Evolutionary conservation across 1,284 basidiomycete species (phyloP).

Genomic region (Sanghuangporus weigelae): DNA sequence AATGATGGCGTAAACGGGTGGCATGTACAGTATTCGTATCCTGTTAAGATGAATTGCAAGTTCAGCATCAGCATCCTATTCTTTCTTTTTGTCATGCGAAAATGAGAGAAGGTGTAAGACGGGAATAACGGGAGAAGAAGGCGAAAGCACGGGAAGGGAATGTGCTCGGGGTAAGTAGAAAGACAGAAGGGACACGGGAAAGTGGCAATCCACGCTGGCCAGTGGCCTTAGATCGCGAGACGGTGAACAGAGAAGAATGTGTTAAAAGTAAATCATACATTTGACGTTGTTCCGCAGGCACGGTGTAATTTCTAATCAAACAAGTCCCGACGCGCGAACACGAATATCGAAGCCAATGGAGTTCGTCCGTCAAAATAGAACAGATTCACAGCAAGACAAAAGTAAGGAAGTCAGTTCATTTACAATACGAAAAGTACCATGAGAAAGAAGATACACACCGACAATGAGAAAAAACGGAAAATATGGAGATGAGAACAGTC

Average conservation of each 20-base stretch:
- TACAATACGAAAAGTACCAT: neutral
- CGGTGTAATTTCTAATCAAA: slow-evolving; percentile 54
- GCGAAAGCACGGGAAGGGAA: neutral
- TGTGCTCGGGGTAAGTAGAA: neutral
- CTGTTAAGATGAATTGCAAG: slow-evolving; percentile 30
- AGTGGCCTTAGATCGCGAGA: neutral
- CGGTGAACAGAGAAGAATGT: neutral
- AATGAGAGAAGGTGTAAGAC: neutral
- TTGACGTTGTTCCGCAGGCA: slow-evolving; percentile 67
- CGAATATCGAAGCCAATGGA: neutral
- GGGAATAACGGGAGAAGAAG: neutral
- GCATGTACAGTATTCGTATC: slow-evolving; percentile 76
- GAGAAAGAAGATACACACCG: slow-evolving; percentile 37
- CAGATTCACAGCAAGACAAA: neutral
- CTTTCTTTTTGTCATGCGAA: neutral
- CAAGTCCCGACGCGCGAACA: neutral
- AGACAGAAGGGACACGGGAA: neutral
- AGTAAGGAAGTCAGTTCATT: neutral
- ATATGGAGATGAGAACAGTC: slow-evolving; percentile 55
- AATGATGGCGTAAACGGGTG: slow-evolving; percentile 76
- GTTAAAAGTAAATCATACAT: slow-evolving; percentile 44
- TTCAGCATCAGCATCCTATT: neutral
- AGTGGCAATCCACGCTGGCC: neutral
- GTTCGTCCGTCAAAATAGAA: neutral
- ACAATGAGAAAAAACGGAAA: slow-evolving; percentile 54